phyloP scores from a whole-genome alignment of 768 basidiomycete species.

The Suillus subaureus region DNA sequence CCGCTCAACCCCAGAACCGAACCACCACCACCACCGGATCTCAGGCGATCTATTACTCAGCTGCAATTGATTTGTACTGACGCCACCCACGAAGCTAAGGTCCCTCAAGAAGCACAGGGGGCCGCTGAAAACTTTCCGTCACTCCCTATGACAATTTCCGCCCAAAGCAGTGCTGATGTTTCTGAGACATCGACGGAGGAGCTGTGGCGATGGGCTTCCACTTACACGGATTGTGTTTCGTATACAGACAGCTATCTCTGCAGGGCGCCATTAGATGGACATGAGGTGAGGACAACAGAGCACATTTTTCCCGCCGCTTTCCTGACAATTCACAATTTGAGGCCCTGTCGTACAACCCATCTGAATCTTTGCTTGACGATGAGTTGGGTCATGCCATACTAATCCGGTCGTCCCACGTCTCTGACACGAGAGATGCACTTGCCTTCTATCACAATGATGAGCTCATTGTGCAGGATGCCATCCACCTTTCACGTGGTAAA shows the following conservation, averaged over 20 bases:
- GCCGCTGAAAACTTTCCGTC: conserved; percentile 30
- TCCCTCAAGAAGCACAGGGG: conserved; percentile 29
- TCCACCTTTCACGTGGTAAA: conserved; percentile 49
- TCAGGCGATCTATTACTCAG: conserved; percentile 63
- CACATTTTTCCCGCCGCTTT: not conserved
- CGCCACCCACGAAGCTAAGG: conserved; percentile 34
- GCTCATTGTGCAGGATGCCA: conserved; percentile 50
- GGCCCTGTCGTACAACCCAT: conserved; percentile 34
- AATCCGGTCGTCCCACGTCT: conserved; percentile 25
- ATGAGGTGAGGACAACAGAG: conserved; percentile 41
- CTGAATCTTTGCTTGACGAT: conserved; percentile 49
- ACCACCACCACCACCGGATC: conserved; percentile 46
- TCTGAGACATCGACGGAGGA: conserved; percentile 18
- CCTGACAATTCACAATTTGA: conserved; percentile 18
- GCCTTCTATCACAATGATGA: conserved; percentile 47
- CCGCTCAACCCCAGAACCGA: conserved; percentile 36
- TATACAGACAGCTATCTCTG: conserved; percentile 55
- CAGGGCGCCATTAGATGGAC: conserved; percentile 33
- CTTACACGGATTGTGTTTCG: conserved; percentile 50
- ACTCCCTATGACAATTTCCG: conserved; percentile 36
- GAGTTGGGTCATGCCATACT: conserved; percentile 55
- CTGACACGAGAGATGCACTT: conserved; percentile 23
- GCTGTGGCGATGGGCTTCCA: conserved; percentile 31
- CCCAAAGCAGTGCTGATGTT: conserved; percentile 24
- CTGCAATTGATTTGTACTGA: conserved; percentile 57